Evolutionary conservation across 2,329 filamentous ascomycete species (phyloP), one percentile per base, ranked within the genome.

Genomic region (Pseudogymnoascus sp.): DNA sequence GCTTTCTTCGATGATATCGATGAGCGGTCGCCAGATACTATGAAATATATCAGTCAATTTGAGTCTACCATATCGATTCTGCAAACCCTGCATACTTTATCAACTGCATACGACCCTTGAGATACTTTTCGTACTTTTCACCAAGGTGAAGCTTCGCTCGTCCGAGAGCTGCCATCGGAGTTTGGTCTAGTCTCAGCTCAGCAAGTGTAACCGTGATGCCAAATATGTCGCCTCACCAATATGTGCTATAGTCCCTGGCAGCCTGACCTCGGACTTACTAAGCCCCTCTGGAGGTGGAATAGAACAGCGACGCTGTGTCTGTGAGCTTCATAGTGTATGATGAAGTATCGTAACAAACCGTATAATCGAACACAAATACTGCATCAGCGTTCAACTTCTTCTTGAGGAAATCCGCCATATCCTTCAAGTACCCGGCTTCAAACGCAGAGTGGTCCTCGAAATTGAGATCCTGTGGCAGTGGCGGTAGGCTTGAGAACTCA

Each of bases 401-500:
- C 12, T 37, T 37, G 12, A 37, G 36, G 3, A 37, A 37, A 37
- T 37, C 14, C 36, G 36, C 36, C 36, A 37, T 37, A 37, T 37
- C 36, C 36, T 37, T 12, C 36, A 37, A 37, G 12, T 37, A 37
- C 36, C 36, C 36, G 4, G 36, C 36, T 5, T 37, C 36, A 37
- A 37, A 37, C 12, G 4, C 36, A 37, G 5, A 3, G 4, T 37
- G 36, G 36, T 37, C 36, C 12, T 37, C 36, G n/a, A 37, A 37
- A 37, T 37, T 14, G 36, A 37, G 36, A 37, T 37, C 14, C 36
- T n/a, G 36, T 37, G 36, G 36, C 12, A 37, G 12, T 2, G 34
- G 9, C 12, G 53, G 25, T 23, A 63, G 25, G 28, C 49, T 49
- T 23, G 49, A 31, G 16, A 61, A 63, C 43, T 63, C 23, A 25